Evolutionary conservation across 371 early-diverging fungal species (phyloP).

Genomic region (Mortierella sp.): DNA sequence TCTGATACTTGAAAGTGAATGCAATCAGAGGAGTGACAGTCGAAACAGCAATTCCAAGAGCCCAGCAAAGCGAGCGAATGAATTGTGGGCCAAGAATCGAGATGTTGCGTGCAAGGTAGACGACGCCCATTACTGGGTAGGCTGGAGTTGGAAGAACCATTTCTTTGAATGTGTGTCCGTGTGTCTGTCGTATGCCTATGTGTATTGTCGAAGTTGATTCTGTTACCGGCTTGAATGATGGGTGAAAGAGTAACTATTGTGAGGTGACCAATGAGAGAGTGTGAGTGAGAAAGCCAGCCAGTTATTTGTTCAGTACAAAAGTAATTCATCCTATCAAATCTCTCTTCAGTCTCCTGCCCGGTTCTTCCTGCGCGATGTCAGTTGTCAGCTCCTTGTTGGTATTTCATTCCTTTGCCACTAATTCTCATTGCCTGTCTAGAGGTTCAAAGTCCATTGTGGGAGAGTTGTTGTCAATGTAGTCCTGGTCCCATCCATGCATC

Average conservation of each 20-base stretch:
- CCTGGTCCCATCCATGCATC: conserved; percentile 7
- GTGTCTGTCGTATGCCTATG: not conserved
- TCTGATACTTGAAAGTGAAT: conserved; percentile 51
- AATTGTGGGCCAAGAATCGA: conserved; percentile 50
- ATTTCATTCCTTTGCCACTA: not conserved
- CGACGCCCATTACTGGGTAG: conserved; percentile 50
- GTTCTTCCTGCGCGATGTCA: not conserved
- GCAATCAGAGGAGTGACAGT: conserved; percentile 49
- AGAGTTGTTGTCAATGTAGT: not conserved
- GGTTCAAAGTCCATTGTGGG: not conserved
- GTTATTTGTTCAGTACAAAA: not conserved
- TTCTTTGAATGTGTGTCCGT: not conserved
- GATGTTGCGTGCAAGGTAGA: conserved; percentile 52
- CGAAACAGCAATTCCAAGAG: conserved; percentile 43
- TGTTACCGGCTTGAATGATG: too few relatives aligned
- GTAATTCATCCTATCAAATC: not conserved
- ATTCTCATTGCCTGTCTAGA: not conserved
- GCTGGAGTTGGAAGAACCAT: conserved; percentile 53
- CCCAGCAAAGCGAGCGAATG: conserved; percentile 50
- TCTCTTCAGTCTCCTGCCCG: too few relatives aligned
- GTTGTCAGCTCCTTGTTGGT: not conserved
- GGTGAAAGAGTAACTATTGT: not conserved
- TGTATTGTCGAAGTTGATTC: not conserved
- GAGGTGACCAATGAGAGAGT: too few relatives aligned
- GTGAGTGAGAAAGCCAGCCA: not conserved